phyloP scores from a whole-genome alignment of 768 basidiomycete species.

The Suillus paluster region DNA sequence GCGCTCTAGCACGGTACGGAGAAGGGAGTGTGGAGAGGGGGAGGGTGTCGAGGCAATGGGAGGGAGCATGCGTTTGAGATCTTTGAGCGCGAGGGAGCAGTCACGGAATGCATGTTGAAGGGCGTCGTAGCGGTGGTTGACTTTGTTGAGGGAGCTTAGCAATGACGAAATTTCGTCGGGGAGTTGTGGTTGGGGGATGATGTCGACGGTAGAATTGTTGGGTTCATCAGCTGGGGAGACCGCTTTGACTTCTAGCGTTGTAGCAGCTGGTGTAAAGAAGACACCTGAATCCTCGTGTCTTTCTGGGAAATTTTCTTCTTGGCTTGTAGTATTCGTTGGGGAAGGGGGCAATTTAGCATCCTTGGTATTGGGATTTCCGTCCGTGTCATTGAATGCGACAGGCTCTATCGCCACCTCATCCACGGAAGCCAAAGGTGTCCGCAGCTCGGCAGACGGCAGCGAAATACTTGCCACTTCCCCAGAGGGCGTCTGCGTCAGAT shows the following conservation, averaged over 20 bases:
- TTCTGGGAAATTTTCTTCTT: not conserved
- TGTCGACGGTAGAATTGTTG: not conserved
- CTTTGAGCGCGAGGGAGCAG: slow-evolving; percentile 68
- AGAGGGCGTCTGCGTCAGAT: slow-evolving; percentile 14
- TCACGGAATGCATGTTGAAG: slow-evolving; percentile 69
- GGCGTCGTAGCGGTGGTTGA: slow-evolving; percentile 59
- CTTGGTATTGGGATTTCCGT: not conserved
- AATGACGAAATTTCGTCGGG: slow-evolving; percentile 37
- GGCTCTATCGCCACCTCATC: not conserved
- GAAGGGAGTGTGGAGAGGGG: slow-evolving; percentile 25
- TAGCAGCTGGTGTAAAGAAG: not conserved
- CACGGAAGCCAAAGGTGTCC: not conserved
- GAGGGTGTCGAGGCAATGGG: slow-evolving; percentile 11
- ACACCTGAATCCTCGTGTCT: not conserved
- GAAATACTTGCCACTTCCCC: not conserved
- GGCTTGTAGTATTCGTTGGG: not conserved
- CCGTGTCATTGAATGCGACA: not conserved
- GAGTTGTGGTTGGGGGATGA: not conserved
- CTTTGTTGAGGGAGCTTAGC: slow-evolving; percentile 47
- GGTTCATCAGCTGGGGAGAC: not conserved
- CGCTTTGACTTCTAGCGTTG: not conserved
- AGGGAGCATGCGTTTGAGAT: slow-evolving; percentile 45
- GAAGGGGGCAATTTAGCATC: not conserved
- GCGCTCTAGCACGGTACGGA: slow-evolving; percentile 60
- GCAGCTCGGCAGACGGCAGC: not conserved